Percentiles rank a stretch among this genome's conserved stretches.
Evolutionary conservation across 140 eudicot genomes (phyloP).

Genomic region (Anethum foeniculum): DNA sequence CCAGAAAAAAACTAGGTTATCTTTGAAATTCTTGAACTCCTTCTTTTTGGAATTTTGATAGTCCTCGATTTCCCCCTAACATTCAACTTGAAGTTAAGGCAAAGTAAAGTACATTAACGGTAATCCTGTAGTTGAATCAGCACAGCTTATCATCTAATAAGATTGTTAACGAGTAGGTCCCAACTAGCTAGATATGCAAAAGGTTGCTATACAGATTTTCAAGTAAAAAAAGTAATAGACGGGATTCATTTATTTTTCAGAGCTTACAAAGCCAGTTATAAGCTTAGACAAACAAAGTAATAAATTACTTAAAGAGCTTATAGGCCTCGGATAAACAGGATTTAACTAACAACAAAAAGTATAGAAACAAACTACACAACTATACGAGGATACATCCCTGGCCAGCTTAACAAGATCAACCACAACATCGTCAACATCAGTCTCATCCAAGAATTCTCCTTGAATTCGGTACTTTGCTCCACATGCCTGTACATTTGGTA

Average conservation of each 20-base stretch:
- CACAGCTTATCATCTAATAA: not conserved
- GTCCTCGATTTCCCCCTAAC: constrained; percentile 87
- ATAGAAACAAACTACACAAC: constrained; percentile 3
- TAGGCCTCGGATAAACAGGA: not conserved
- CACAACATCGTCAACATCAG: constrained; percentile 88
- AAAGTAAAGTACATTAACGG: not conserved
- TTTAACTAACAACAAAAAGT: not conserved
- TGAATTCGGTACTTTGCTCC: constrained; percentile 67
- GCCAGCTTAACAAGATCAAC: constrained; percentile 88
- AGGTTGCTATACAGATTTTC: not conserved
- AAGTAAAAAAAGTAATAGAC: not conserved
- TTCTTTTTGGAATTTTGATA: constrained; percentile 84
- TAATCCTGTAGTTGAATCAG: not conserved
- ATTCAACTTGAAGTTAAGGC: constrained; percentile 26
- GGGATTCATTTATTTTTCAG: not conserved
- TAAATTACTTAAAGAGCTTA: not conserved
- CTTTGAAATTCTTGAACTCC: constrained; percentile 84
- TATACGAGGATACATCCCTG: constrained; percentile 49
- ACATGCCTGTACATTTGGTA: constrained; percentile 49
- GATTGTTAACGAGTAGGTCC: constrained; percentile 6
- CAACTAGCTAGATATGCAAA: not conserved
- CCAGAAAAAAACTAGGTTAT: constrained; percentile 74
- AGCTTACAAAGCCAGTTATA: not conserved
- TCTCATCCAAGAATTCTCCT: constrained; percentile 70
- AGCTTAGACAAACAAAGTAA: not conserved